Base-by-base conservation (phyloP, 176 grass and related monocot genomes). In the Tillandsia leiboldiana region DNA sequence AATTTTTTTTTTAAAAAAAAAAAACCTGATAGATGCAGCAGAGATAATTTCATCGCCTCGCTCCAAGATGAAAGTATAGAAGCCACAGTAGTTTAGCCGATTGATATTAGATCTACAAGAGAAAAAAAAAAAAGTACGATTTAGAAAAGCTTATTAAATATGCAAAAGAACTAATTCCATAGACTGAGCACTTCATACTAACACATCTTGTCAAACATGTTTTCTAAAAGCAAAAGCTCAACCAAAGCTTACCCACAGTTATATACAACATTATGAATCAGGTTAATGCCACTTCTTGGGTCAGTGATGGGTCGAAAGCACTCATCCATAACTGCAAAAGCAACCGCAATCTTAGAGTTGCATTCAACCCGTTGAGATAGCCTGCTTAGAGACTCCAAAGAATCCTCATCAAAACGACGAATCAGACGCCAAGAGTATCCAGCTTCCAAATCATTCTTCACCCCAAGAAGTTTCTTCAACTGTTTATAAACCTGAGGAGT, bases 51-150 rank as follows among this genome's bases (percentile, higher is more conserved):
- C 94, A 75, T 90, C 94, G 76, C 88, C 84, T 42, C 72, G 72
- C 72, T 97, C 89, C 74, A 97, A 80, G 66, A 97, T 79, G 81
- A 97, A 93, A 33, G 94, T 79, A 73, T 97, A 93, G 80, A 97
- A 97, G 18, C 82, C 84, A 69, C 81, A 78, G 70, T 91, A 97
- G 74, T 97, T 74, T 81, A 97, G 80, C 72, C 94, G 79, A 79
- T 65, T 85, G 86, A 92, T 85, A 87, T 97, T 80, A 13, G 94
- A 97, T 62, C 94, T 97, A 81, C 73, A 80, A 67, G 33, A 42
- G 4, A 42, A 42, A 7, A 5, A 42, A 7, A 5, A 7, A 42
- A 42, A 42, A 7, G 33, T 42, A 42, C 5, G 5, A 42, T 42
- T 7, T 42, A 49, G 17, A 12, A 69, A 77, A 73, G 23, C 1